Base-by-base conservation (phyloP, 345 rosid species). In the Sonneratia caseolaris region DNA sequence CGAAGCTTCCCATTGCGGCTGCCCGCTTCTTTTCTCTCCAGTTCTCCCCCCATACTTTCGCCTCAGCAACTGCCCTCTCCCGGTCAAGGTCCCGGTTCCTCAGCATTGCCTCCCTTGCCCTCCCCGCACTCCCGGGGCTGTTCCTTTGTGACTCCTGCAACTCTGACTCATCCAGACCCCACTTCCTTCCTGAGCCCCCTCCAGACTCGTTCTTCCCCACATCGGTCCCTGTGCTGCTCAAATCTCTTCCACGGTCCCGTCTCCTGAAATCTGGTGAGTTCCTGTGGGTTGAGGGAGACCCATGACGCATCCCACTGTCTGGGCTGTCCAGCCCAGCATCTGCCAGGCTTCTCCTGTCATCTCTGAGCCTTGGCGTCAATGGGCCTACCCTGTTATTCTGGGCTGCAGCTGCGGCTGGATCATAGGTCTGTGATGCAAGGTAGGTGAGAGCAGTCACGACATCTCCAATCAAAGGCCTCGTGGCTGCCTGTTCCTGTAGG, bases 11-110 rank as follows among this genome's bases (percentile, higher is more conserved):
- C 74, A 83, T 78, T 51, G 88, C 84, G 38, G 83, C 82, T 32
- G 89, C 92, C 40, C 92, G 81, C 76, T 92, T 95, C 76, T 82
- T 90, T 78, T 90, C 97, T 73, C 99, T 86, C 98, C 87, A 92
- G 77, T 92, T 92, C 83, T 95, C 97, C 38, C 99, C 99, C 99
- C 99, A 95, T 45, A 95, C 97, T 77, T 92, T 95, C 0, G 99
- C 99, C 71, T 86, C 98, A 0, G 99, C 99, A 14, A 95, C 99
- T 6, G 99, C 99, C 7, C 97, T 84, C 79, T 95, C 97, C 77
- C 99, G 88, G 81, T 95, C 97, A 48, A 92, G 84, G 82, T 86
- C 97, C 3, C 96, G 84, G 69, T 89, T 90, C 78, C 96, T 83
- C 36, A 89, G 91, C 37, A 86, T 82, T 53, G 8, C 68, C 70